These are phyloP conservation scores for Backusella mclennaniae DNA, from an alignment of 192 early-diverging fungal species.

Conservation along the genomic window DNA sequence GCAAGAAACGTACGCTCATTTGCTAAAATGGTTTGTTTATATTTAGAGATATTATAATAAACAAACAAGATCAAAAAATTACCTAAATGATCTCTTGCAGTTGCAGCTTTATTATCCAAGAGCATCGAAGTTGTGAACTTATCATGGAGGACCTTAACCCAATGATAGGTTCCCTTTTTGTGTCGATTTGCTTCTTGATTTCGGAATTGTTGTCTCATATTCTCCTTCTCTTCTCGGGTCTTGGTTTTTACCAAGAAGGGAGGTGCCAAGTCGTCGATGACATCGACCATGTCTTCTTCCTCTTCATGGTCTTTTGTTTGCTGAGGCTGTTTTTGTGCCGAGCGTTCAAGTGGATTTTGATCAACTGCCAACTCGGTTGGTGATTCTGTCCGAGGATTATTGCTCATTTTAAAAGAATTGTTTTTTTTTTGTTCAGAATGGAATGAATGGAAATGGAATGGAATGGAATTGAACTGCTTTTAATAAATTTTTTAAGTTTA, in stretches of 20 bases:
- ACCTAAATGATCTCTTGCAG: slow-evolving; percentile 79
- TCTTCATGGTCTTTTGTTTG: not conserved
- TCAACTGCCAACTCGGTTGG: not conserved
- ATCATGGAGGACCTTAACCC: not conserved
- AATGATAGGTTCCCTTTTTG: not conserved
- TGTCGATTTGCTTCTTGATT: not conserved
- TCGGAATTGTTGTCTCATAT: slow-evolving; percentile 1
- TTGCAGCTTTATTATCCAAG: slow-evolving; percentile 75
- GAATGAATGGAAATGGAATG: not conserved
- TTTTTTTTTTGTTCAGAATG: not conserved
- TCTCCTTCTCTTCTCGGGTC: slow-evolving; percentile 6
- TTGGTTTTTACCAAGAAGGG: slow-evolving; percentile 9
- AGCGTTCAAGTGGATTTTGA: not conserved
- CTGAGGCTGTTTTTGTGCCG: not conserved
- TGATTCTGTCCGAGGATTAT: not conserved
- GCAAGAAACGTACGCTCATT: slow-evolving; percentile 82
- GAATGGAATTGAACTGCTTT: not conserved
- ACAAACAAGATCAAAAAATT: slow-evolving; percentile 4
- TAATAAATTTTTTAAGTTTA: not conserved
- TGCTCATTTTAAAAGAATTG: not conserved
- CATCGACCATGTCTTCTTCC: not conserved
- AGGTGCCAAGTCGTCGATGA: not conserved
- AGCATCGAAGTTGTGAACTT: slow-evolving; percentile 22
- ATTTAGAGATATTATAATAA: not conserved
- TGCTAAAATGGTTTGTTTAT: slow-evolving; percentile 36